These are phyloP conservation scores for Friedmanniomyces simplex DNA, from an alignment of 495 filamentous ascomycete genomes.

Conservation along the genomic window DNA sequence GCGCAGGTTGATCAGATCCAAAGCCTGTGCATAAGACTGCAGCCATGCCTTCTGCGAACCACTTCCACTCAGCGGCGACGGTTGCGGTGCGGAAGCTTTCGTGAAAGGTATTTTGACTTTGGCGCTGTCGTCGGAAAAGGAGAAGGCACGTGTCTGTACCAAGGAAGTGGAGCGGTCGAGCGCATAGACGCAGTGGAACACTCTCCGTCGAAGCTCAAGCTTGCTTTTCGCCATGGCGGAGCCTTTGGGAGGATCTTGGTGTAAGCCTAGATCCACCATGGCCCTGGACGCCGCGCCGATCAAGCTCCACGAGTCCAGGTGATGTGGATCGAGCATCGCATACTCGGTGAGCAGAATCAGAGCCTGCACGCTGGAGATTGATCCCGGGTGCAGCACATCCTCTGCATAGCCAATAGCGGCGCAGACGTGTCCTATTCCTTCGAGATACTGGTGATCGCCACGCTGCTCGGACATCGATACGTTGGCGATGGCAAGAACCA, in stretches of 20 bases:
- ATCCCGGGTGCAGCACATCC: constrained; percentile 70
- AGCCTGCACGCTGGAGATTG: constrained; percentile 70
- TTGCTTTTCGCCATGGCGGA: constrained; percentile 48
- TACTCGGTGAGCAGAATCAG: constrained; percentile 78
- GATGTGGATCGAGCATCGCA: constrained; percentile 72
- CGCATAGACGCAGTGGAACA: constrained; percentile 79
- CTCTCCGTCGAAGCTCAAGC: constrained; percentile 63
- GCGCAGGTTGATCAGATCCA: constrained; percentile 65
- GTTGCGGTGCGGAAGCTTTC: background rate
- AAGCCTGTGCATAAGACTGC: constrained; percentile 30
- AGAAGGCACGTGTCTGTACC: constrained; percentile 70
- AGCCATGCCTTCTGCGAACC: constrained; percentile 35
- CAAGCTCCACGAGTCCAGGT: constrained; percentile 84
- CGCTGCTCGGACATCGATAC: constrained; percentile 58
- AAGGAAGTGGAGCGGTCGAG: constrained; percentile 79
- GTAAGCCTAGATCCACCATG: constrained; percentile 76
- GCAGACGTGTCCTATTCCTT: constrained; percentile 55
- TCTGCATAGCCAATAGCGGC: constrained; percentile 67
- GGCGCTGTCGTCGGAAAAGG: constrained; percentile 81
- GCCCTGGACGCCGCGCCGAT: constrained; percentile 78
- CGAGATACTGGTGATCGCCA: constrained; percentile 51
- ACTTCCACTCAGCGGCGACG: constrained; percentile 28
- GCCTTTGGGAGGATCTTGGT: constrained; percentile 72
- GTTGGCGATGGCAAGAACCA: constrained; percentile 76
- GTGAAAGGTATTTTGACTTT: constrained; percentile 41